Base-by-base conservation (phyloP, 345 rosid species). In the Hibiscus mutabilis region DNA sequence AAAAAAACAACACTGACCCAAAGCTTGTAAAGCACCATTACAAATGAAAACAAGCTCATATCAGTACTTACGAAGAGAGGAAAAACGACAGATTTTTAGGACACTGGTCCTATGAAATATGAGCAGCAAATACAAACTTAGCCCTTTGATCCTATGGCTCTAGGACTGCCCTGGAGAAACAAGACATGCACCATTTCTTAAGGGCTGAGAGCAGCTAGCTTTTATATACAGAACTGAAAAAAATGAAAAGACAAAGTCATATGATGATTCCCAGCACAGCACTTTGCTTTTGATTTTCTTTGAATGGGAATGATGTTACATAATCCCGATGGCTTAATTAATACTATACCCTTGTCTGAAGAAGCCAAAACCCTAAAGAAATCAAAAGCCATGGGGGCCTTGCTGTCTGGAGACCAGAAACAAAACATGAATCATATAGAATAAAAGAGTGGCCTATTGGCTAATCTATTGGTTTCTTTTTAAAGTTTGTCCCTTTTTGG, bases 161-260 rank as follows among this genome's bases (percentile, higher is more conserved):
- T 60, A 57, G 65, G 21, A 72, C 75, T 81, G 75, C 86, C 82
- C 77, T 86, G 74, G 72, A 73, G 84, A 83, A 77, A 78, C 83
- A 79, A 76, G 82, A 14, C 55, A 57, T 5, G 25, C 44, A 46
- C 83, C 84, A 75, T 73, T 79, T 0, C 77, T 75, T 73, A 76
- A 62, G 76, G 18, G 31, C 60, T 14, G 49, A 79, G 73, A 21
- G 55, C 74, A 44, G 15, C 29, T 47, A 69, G 78, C 78, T 82
- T 82, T 42, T 42, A 10, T 79, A 80, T 77, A 73, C 83, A 74
- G 74, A 72, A 75, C 58, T 78, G 79, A n/a, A n/a, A n/a, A 78
- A 84, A 86, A 87, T 83, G 87, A 81, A 81, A 79, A 86, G 89
- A 84, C 84, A 92, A 84, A 90, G 87, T 73, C 72, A 84, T 71